These are phyloP conservation scores for Elsinoe australis DNA, from an alignment of 2,329 filamentous ascomycete species.

Conservation along the genomic window DNA sequence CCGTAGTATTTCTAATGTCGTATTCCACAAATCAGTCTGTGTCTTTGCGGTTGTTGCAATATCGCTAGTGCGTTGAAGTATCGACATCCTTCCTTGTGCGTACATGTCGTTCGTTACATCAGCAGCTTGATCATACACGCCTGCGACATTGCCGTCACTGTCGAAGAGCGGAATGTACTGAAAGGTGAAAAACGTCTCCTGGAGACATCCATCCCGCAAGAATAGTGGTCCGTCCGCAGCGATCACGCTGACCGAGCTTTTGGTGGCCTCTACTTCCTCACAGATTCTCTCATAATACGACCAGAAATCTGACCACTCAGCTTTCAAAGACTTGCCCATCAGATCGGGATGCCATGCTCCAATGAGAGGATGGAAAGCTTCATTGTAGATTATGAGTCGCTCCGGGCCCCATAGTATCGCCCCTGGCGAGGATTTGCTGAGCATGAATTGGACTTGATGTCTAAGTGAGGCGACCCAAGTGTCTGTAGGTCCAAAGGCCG, in stretches of 20 bases:
- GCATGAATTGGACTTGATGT: background rate
- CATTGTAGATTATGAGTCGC: constrained; percentile 18
- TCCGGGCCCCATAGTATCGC: constrained; percentile 2
- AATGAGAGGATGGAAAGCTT: constrained; percentile 15
- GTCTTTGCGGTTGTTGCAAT: constrained; percentile 1
- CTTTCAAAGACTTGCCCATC: constrained; percentile 17
- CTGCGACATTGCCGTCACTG: constrained; percentile 14
- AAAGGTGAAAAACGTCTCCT: constrained; percentile 20
- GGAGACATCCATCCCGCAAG: constrained; percentile 16
- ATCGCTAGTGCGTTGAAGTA: constrained; percentile 6
- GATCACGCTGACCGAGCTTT: constrained; percentile 15
- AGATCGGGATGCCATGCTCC: constrained; percentile 12
- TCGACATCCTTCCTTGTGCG: constrained; percentile 17
- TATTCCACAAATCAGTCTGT: background rate
- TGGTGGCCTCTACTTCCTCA: constrained; percentile 13
- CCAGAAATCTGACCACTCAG: constrained; percentile 18
- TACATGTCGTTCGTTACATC: constrained; percentile 20
- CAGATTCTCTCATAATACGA: constrained; percentile 17
- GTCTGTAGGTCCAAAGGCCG: background rate
- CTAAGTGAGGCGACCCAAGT: background rate
- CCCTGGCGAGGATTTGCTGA: background rate
- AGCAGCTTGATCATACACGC: constrained; percentile 19
- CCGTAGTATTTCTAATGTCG: background rate
- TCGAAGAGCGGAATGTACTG: constrained; percentile 18
- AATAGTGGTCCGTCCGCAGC: constrained; percentile 18